Evolutionary conservation across 2,329 filamentous ascomycete genomes (phyloP).

Genomic region (Botrytis galanthina): DNA sequence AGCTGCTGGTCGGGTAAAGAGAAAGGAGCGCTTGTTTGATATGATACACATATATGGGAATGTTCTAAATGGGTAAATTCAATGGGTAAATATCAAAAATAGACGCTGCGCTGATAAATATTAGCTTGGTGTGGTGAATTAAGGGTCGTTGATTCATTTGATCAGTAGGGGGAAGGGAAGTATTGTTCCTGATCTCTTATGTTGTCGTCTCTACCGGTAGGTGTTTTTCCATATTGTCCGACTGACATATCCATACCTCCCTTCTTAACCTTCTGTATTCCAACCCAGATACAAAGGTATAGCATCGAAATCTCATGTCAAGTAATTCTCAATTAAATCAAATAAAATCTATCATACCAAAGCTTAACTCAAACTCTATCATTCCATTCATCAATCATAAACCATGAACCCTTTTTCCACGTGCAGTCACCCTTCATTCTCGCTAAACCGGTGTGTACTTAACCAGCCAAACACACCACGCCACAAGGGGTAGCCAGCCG

Average conservation of each 20-base stretch:
- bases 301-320: not conserved
- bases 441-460: not conserved
- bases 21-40: not conserved
- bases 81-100: not conserved
- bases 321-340: not conserved
- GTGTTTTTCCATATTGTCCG: not conserved
- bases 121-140: not conserved
- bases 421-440: not conserved
- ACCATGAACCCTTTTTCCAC: not conserved
- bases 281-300: not conserved
- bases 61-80: not conserved
- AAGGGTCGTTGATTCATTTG: not conserved
- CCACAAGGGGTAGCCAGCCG: slow-evolving; percentile 10
- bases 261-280: not conserved
- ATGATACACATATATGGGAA: not conserved
- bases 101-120: not conserved
- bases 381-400: not conserved
- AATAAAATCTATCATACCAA: not conserved
- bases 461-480: not conserved
- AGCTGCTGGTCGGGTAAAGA: not conserved
- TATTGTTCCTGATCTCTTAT: not conserved
- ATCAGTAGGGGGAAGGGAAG: not conserved
- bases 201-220: not conserved
- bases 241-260: not conserved
- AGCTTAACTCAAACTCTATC: not conserved